Base-by-base conservation (phyloP, 2,329 filamentous ascomycete species). In the Calonectria henricotiae region DNA sequence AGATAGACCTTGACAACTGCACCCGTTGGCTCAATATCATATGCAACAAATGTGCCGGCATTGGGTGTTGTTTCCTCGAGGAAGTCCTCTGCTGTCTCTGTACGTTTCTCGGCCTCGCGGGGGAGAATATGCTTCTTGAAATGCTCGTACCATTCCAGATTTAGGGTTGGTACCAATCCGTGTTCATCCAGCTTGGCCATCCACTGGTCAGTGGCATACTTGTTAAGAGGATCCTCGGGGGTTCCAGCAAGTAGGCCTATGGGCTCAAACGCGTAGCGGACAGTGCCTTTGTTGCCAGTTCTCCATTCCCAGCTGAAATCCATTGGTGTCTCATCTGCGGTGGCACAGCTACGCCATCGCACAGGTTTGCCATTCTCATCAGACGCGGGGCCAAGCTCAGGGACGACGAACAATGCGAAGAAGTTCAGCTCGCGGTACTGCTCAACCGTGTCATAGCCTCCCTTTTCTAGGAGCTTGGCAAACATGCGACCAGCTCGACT, bases 341-440 rank as follows among this genome's bases (percentile, higher is more conserved):
- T 58, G 15, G 51, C 51, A 23, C 51, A 58, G 51, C 51, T 58
- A 30, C 51, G 51, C 51, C 51, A 58, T 58, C 51, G 35, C 20
- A 58, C 51, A 5, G 51, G 51, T 1, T 39, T 11, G 12, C 51
- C 51, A 39, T 58, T 58, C 51, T 58, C 51, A 39, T 58, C 51
- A 9, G 51, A 32, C 5, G 51, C 51, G 8, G 51, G 51, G 51
- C 51, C 51, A 20, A 58, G 51, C 13, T 58, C 51, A 6, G 51
- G 51, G 3, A 30, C 51, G 23, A 58, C 51, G 7, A 58, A 58
- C 2, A 58, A 32, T 5, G 51, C 51, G n/a, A 58, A 58, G 12
- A 58, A 58, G 51, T 58, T 58, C 51, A 58, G 20, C 51, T 58
- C 51, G 32, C 51, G 51, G 35, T 58, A 58, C 13, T 58, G 51